These are phyloP conservation scores for Catunica adiposa DNA, from an alignment of 2,329 filamentous ascomycete genomes.

Conservation along the genomic window DNA sequence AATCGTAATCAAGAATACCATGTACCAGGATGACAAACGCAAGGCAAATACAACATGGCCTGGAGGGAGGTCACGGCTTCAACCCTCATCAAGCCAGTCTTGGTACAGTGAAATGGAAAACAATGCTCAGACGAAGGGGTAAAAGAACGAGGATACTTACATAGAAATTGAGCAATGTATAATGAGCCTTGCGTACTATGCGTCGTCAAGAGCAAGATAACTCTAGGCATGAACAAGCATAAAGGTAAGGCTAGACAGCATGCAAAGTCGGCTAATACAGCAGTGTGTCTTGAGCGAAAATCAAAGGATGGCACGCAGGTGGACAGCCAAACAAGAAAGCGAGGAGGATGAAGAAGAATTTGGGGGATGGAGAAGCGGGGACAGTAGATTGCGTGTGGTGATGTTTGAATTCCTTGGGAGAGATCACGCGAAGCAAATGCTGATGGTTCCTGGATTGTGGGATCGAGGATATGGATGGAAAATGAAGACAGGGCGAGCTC, in stretches of 20 bases:
- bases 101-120: neutral
- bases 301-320: neutral
- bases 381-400: neutral
- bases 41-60: neutral
- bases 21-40: neutral
- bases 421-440: neutral
- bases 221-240: neutral
- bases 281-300: neutral
- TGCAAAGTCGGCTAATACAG: neutral
- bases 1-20: neutral
- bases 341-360: neutral
- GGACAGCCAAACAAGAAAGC: neutral
- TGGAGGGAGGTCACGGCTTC: neutral
- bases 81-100: neutral
- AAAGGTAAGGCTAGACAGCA: neutral
- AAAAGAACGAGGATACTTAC: neutral
- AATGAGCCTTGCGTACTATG: neutral
- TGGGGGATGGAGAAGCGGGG: neutral
- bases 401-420: neutral
- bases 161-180: neutral
- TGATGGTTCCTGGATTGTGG: slow-evolving; percentile 7
- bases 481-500: neutral
- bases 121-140: neutral
- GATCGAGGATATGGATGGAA: neutral
- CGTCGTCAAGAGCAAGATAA: neutral